Evolutionary conservation across 768 basidiomycete species (phyloP).

Genomic region (Kwoniella mangroviensis): DNA sequence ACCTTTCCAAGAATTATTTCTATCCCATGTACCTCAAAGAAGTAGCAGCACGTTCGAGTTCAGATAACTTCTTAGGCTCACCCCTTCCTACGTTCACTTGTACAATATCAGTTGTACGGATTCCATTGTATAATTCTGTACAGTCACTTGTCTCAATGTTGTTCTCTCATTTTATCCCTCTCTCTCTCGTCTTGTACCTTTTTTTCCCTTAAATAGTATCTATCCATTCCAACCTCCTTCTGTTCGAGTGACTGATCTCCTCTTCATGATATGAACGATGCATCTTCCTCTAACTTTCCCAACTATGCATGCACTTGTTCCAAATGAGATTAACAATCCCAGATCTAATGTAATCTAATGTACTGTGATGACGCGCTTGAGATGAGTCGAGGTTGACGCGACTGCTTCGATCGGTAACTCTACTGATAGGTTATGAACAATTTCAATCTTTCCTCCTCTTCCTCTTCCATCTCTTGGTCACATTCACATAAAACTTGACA

Average conservation of each 20-base stretch:
- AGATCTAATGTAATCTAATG: too few relatives aligned
- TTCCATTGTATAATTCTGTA: neutral
- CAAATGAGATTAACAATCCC: too few relatives aligned
- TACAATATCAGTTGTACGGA: neutral
- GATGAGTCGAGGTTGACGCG: too few relatives aligned
- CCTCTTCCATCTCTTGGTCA: too few relatives aligned
- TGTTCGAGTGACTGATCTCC: neutral
- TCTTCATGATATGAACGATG: neutral
- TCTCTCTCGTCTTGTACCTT: neutral
- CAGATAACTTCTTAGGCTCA: conserved; percentile 62
- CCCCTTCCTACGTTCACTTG: neutral
- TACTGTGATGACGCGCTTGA: too few relatives aligned
- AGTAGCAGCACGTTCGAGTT: conserved; percentile 83
- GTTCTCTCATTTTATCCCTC: neutral
- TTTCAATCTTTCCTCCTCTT: too few relatives aligned
- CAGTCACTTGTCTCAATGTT: neutral
- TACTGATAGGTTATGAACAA: too few relatives aligned
- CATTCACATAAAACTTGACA: too few relatives aligned
- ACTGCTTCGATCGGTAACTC: too few relatives aligned
- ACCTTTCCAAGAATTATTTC: conserved; percentile 80
- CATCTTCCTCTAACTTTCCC: neutral
- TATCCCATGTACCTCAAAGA: conserved; percentile 75
- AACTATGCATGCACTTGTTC: neutral
- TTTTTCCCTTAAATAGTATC: neutral
- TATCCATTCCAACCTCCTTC: neutral